Conservation (phyloP, 345 rosid genomes). For the sweet orange (Citrus sinensis) region DVS_A1.0 CM039162.1:30169001-30169500, state of each 20-base stretch:
- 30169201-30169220: slow-evolving; percentile 13
- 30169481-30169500: too few species aligned
- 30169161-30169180: slow-evolving; percentile 4
- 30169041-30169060: background rate
- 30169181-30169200: slow-evolving; percentile 15
- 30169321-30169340: too few species aligned
- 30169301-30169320: too few species aligned
- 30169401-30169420: background rate
- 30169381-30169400: background rate
- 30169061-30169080: background rate
- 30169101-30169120: background rate
- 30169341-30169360: too few species aligned
- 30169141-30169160: slow-evolving; percentile 3
- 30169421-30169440: background rate
- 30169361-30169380: too few species aligned
- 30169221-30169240: background rate
- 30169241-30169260: background rate
- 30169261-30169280: too few species aligned
- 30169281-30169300: too few species aligned
- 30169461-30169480: background rate
- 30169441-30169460: background rate
- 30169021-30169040: background rate
- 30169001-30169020: too few species aligned
- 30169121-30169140: slow-evolving; percentile 1
- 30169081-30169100: background rate